A percentile compares a stretch with the other conserved stretches of the same genome.
phyloP scores from a whole-genome alignment of 257 asterid genomes.

The Thymus mandschuricus region DNA sequence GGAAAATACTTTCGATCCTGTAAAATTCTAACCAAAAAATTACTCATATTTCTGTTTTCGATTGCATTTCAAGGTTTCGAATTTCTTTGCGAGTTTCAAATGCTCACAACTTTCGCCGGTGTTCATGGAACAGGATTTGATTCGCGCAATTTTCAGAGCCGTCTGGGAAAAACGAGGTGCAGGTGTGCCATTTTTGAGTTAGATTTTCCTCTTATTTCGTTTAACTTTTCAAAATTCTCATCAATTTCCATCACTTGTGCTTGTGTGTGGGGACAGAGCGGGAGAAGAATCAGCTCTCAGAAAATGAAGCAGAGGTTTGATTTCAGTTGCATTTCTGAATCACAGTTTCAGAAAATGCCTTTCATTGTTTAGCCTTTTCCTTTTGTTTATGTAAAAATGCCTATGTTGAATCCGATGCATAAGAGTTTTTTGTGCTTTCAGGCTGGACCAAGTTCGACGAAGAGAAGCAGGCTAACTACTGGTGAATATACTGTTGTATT shows the following conservation, averaged over 20 bases:
- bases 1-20: constrained; percentile 66
- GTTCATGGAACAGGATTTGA: constrained; percentile 61
- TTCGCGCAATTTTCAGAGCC: constrained; percentile 74
- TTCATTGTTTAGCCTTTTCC: background rate
- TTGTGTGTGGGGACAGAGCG: constrained; percentile 53
- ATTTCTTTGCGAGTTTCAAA: constrained; percentile 6
- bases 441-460: constrained; percentile 74
- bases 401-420: background rate
- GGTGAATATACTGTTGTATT: constrained; percentile 43
- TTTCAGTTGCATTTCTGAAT: constrained; percentile 15
- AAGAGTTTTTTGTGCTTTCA: constrained; percentile 5
- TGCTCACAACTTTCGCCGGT: constrained; percentile 13
- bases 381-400: background rate
- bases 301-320: constrained; percentile 55
- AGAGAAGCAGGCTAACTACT: constrained; percentile 62
- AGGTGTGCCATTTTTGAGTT: constrained; percentile 42
- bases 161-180: constrained; percentile 83
- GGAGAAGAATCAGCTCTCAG: constrained; percentile 67
- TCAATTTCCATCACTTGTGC: background rate
- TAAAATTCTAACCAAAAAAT: constrained; percentile 26
- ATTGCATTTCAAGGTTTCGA: background rate
- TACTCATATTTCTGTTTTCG: constrained; percentile 4
- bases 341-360: background rate
- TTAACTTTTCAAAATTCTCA: background rate
- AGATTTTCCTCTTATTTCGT: background rate